Percentiles rank a stretch among this genome's conserved stretches.
Evolutionary conservation across 2,329 filamentous ascomycete species (phyloP).

Genomic region (Colletotrichum trifolii): DNA sequence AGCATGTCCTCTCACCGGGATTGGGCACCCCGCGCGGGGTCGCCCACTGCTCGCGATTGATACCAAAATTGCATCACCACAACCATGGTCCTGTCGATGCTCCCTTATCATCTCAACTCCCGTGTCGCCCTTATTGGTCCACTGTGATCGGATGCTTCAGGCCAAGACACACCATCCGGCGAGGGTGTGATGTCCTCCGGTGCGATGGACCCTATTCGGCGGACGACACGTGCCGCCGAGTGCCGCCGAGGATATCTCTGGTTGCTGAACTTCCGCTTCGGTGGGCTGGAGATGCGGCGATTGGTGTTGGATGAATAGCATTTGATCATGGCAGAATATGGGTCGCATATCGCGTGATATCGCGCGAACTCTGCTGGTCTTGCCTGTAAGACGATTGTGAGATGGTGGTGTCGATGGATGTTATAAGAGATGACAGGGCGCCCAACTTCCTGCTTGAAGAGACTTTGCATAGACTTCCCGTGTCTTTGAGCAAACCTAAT

Average conservation of each 20-base stretch:
- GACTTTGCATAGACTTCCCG: not conserved
- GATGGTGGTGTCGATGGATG: not conserved
- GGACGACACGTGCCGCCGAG: constrained; percentile 14
- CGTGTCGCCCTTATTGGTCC: constrained; percentile 4
- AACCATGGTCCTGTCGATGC: not conserved
- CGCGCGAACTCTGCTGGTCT: constrained; percentile 3
- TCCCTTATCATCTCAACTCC: constrained; percentile 1
- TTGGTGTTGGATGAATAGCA: constrained; percentile 1
- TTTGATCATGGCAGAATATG: constrained; percentile 16
- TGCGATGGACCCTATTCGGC: constrained; percentile 26
- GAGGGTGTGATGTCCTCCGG: constrained; percentile 4
- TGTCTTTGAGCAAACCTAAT: not conserved
- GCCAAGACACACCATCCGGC: constrained; percentile 15
- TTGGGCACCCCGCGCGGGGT: constrained; percentile 19
- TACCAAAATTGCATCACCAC: constrained; percentile 33
- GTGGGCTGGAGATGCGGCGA: not conserved
- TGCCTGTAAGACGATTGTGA: not conserved
- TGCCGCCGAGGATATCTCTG: constrained; percentile 2
- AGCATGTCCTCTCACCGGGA: not conserved
- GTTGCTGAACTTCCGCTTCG: not conserved
- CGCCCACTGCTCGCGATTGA: constrained; percentile 19
- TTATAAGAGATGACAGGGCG: constrained; percentile 15
- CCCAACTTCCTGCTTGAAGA: not conserved
- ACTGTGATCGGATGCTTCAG: constrained; percentile 10
- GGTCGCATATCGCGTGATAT: constrained; percentile 25